Evolutionary conservation across 495 filamentous ascomycete species (phyloP), one percentile per base, ranked within the genome.

Genomic region (Penicillium ochrochloron): DNA sequence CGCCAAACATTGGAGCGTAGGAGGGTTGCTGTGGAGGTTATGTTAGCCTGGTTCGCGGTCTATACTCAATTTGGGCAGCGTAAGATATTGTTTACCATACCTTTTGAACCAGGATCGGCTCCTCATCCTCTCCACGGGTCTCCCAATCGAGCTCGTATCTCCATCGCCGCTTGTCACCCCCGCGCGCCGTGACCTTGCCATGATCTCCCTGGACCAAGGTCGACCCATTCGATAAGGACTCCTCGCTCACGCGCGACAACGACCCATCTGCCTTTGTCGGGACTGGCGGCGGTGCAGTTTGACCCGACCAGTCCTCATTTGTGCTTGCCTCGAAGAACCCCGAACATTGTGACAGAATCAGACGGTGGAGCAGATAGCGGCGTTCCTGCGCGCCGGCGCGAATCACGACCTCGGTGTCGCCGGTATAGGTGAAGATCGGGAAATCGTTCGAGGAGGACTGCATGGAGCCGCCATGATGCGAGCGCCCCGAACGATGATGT

Each of bases 301-400:
- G 77, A n/a, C 85, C 83, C 63, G 91, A 89, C 93, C 93, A 97
- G 75, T 93, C 90, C 65, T 91, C 88, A 65, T 88, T 92, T 29
- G 90, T 94, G 70, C 91, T 92, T 35, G 92, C 91, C 77, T 96
- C 91, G 76, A 97, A 97, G 78, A 96, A 97, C 1, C 92, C 93
- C 14, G 93, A 96, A 70, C 91, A 94, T 78, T 95, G 90, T 39
- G 90, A 86, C 66, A 97, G 76, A 29, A 93, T 96, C 68, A 96
- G 80, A 44, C 88, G 85, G 76, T 97, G 93, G 21, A 97, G 85
- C 42, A 96, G 84, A 72, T 96, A 97, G 27, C 91, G 85, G 72
- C 88, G 89, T 75, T 94, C 91, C 65, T 90, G 88, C 41, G 87
- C 83, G 55, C 86, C 88, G 23, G 84, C 87, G 62, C 84, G 82